Percentiles rank a stretch among this genome's conserved stretches.
These are phyloP conservation scores for Castanea crenata DNA, from an alignment of 306 rosid species.

Conservation along the genomic window DNA sequence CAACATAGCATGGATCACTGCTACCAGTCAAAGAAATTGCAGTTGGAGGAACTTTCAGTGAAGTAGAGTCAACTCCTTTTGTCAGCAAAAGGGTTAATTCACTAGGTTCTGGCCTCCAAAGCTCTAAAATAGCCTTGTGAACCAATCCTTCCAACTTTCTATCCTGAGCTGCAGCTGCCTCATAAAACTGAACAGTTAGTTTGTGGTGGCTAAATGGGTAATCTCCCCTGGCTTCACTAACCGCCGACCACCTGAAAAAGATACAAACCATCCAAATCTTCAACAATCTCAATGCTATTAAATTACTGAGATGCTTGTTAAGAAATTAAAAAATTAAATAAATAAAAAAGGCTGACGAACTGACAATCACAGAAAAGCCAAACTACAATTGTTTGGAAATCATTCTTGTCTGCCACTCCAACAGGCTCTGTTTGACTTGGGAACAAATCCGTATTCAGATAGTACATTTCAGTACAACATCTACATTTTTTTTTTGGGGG, in stretches of 20 bases:
- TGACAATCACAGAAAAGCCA: neutral
- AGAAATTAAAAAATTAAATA: neutral
- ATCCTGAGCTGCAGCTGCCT: slow-evolving; percentile 98
- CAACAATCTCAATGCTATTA: neutral
- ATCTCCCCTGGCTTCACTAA: slow-evolving; percentile 93
- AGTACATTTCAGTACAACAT: neutral
- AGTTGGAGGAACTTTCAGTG: slow-evolving; percentile 94
- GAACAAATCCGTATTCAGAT: neutral
- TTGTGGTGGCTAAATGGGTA: slow-evolving; percentile 99
- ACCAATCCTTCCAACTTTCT: slow-evolving; percentile 96
- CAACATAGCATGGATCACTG: slow-evolving; percentile 97
- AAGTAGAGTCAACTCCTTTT: slow-evolving; percentile 82
- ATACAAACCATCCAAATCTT: slow-evolving; percentile 8
- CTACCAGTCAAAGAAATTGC: slow-evolving; percentile 95
- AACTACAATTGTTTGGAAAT: neutral
- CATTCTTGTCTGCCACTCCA: neutral
- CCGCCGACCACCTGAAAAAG: slow-evolving; percentile 89
- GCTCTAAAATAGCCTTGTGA: slow-evolving; percentile 97
- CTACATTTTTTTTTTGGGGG: neutral
- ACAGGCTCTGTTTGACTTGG: neutral
- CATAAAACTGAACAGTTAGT: slow-evolving; percentile 94
- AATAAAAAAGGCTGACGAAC: neutral
- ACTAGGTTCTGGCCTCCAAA: slow-evolving; percentile 97
- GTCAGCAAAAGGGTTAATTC: slow-evolving; percentile 89
- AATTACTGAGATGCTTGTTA: neutral